Evolutionary conservation across 2,329 filamentous ascomycete species (phyloP), one percentile per base, ranked within the genome.

Genomic region (Ophiostoma ips): DNA sequence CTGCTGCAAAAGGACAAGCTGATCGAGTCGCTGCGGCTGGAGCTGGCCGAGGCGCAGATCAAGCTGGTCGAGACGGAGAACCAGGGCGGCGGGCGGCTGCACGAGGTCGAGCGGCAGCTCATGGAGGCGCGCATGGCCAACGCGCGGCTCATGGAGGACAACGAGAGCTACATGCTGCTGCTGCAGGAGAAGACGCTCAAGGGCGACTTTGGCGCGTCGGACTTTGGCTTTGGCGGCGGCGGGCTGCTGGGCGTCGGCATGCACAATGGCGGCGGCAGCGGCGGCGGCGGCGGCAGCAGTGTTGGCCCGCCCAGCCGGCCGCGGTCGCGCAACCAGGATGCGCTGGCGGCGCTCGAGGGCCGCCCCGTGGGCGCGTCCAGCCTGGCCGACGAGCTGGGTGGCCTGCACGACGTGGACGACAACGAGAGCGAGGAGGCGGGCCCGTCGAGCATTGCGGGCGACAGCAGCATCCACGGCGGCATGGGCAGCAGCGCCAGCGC

Each of bases 111-210:
- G 68, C 83, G 84, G 59, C 79, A 86, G 56, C 76, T 96, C 48
- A 81, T 95, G 67, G 90, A 96, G 62, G 83, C 87, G 36, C 87
- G 89, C 60, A 92, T 96, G 84, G 84, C 88, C 57, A 98, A 96
- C 62, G 92, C 92, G 51, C 80, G 89, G 43, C 72, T 98, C 55
- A 92, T 95, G 85, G 92, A 98, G 68, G 92, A 98, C 66, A 96
- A 96, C 61, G 92, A 98, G 67, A 94, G 88, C 67, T 98, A 95
- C 67, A 90, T 96, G 66, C 76, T 96, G 35, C 79, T 98, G 16
- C 79, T 98, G 21, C 87, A 88, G 61, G 89, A 96, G 66, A 90
- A 88, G 72, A 96, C 92, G 1, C 76, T 98, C 52, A 95, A 94
- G 62, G 92, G 92, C 30, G 90, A 96, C 62, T 90, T 95, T 63